These are phyloP conservation scores for Alternaria sp. DNA, from an alignment of 2,329 filamentous ascomycete genomes.

Conservation along the genomic window DNA sequence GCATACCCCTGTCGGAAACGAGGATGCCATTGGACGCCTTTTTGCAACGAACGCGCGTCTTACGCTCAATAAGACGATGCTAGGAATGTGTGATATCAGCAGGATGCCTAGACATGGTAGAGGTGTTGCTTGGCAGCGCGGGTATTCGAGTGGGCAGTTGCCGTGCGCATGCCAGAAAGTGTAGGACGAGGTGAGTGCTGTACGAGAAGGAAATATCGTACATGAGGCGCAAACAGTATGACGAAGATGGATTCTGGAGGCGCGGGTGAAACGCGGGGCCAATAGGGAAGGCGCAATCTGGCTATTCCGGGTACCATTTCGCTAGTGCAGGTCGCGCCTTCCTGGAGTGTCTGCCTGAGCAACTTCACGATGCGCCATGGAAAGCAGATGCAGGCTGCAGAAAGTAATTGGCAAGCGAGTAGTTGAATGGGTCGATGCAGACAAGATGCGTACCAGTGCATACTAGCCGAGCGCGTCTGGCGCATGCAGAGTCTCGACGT, in stretches of 20 bases:
- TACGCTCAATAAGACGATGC: conserved; percentile 3
- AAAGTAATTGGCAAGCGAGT: background rate
- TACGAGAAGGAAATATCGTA: background rate
- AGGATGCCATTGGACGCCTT: conserved; percentile 13
- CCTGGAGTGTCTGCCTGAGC: background rate
- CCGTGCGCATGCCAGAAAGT: background rate
- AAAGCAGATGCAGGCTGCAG: background rate
- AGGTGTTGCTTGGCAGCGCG: background rate
- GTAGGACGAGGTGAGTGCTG: background rate
- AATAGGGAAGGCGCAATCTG: conserved; percentile 14
- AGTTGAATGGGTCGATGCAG: background rate
- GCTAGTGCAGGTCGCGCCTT: conserved; percentile 7
- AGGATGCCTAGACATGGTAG: background rate
- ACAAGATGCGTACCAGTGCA: background rate
- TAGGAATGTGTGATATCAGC: conserved; percentile 9
- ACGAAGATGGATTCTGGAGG: conserved; percentile 5
- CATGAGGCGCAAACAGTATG: background rate
- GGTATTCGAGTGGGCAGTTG: background rate
- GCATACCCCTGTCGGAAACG: conserved; percentile 12
- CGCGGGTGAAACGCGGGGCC: conserved; percentile 22
- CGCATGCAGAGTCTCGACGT: conserved; percentile 19
- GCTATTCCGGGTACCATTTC: conserved; percentile 13
- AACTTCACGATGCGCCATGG: conserved; percentile 2
- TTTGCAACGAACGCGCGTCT: conserved; percentile 26
- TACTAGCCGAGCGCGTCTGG: conserved; percentile 3